Conservation (phyloP, 352 stramenopile species). For the Phytophthora capsici region DNA sequence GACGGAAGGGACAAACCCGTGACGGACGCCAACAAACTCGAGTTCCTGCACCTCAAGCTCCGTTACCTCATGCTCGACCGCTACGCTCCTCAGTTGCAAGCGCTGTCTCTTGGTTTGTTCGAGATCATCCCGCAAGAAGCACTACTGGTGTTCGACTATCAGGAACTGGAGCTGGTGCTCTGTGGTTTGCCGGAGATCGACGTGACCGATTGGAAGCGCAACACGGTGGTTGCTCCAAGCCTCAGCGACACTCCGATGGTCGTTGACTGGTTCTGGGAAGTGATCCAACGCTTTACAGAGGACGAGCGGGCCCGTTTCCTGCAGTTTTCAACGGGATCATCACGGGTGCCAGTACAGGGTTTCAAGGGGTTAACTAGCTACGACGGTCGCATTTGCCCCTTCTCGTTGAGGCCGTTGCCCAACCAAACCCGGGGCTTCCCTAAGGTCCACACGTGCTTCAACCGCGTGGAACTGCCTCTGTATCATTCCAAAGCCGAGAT, state of each 20-base stretch:
- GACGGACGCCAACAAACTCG: conserved; percentile 95
- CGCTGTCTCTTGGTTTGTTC: conserved; percentile 92
- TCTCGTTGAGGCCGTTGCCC: conserved; percentile 63
- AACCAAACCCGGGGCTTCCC: conserved; percentile 74
- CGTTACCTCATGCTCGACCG: conserved; percentile 96
- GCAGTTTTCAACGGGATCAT: conserved; percentile 88
- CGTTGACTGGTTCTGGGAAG: conserved; percentile 83
- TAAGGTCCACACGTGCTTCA: conserved; percentile 87
- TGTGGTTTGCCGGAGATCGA: conserved; percentile 89
- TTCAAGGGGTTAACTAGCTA: conserved; percentile 87
- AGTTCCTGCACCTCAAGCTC: conserved; percentile 94
- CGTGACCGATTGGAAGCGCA: conserved; percentile 85
- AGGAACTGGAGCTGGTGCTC: conserved; percentile 94
- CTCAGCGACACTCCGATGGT: conserved; percentile 55
- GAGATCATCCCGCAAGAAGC: conserved; percentile 97
- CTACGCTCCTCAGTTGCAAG: conserved; percentile 92
- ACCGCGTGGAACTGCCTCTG: conserved; percentile 81
- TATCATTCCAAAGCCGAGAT: conserved; percentile 91
- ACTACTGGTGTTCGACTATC: conserved; percentile 98
- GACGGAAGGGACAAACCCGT: conserved; percentile 77
- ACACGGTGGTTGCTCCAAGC: conserved; percentile 68
- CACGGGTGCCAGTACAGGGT: conserved; percentile 84
- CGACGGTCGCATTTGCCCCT: conserved; percentile 82
- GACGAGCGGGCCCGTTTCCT: conserved; percentile 85
- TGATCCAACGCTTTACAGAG: conserved; percentile 58